Percentiles rank a stretch among this genome's conserved stretches.
Conservation (phyloP, 345 rosid species). For the Clausena lansium region DNA sequence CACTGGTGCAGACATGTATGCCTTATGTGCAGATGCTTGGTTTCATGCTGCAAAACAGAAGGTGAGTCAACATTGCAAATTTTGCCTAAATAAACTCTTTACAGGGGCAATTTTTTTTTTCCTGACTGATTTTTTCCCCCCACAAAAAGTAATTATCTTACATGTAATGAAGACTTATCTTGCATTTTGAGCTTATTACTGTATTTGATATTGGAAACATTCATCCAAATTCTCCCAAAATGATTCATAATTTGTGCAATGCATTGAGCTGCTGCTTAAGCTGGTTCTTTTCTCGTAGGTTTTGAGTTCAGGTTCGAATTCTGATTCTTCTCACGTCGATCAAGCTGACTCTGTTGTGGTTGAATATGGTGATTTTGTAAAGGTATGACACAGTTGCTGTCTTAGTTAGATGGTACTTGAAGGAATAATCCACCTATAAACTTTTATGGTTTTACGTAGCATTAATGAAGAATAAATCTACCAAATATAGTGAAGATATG, state of each 20-base stretch:
- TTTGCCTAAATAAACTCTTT: neutral
- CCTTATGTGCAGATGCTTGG: conserved; percentile 99
- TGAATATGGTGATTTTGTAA: conserved; percentile 64
- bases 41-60: conserved; percentile 92
- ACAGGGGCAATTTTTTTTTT: neutral
- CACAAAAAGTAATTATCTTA: neutral
- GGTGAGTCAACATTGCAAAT: conserved; percentile 36
- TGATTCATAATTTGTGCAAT: neutral
- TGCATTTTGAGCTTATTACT: conserved; percentile 7
- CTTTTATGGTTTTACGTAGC: neutral
- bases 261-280: conserved; percentile 4
- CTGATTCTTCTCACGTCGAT: conserved; percentile 32
- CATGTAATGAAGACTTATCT: neutral
- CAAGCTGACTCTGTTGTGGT: conserved; percentile 67
- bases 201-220: neutral
- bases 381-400: conserved; percentile 44
- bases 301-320: conserved; percentile 39
- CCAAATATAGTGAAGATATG: neutral
- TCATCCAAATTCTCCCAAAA: neutral
- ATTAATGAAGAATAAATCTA: neutral
- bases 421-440: neutral
- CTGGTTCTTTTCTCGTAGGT: conserved; percentile 42
- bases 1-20: conserved; percentile 99
- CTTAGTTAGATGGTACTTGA: neutral
- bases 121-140: neutral